Conservation (phyloP, 352 stramenopile genomes). For the Phytophthora boehmeriae region DNA sequence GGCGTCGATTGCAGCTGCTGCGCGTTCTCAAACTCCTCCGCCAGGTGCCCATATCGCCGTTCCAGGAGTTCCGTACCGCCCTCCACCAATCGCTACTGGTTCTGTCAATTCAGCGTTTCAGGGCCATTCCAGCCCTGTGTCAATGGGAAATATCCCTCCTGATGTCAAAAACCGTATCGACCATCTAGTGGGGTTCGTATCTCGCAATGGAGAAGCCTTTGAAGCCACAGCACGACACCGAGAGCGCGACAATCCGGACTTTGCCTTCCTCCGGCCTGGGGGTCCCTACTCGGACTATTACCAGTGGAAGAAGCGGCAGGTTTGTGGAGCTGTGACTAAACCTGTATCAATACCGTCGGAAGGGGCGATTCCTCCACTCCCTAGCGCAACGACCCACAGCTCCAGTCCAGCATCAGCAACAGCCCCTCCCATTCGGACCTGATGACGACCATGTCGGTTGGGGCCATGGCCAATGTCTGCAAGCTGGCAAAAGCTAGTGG, state of each 20-base stretch:
- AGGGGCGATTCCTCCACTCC: not conserved
- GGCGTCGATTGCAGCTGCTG: constrained; percentile 46
- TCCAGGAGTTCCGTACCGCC: constrained; percentile 14
- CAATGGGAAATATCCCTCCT: constrained; percentile 28
- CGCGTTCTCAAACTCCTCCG: constrained; percentile 17
- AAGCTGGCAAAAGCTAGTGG: constrained; percentile 41
- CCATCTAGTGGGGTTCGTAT: constrained; percentile 62
- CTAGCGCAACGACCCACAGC: constrained; percentile 4
- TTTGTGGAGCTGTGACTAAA: constrained; percentile 7
- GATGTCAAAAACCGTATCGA: constrained; percentile 60
- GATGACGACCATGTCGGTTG: constrained; percentile 38
- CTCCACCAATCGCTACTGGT: constrained; percentile 11
- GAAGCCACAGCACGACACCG: constrained; percentile 49
- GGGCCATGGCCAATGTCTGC: constrained; percentile 64
- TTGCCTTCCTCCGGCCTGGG: constrained; percentile 51
- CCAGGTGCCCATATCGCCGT: constrained; percentile 14
- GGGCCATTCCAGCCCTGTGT: constrained; percentile 1
- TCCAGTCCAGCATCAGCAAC: not conserved
- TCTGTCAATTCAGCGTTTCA: constrained; percentile 9
- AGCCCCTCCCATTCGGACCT: constrained; percentile 7
- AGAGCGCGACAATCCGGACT: constrained; percentile 60
- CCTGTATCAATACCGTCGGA: not conserved
- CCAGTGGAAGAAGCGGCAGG: constrained; percentile 52
- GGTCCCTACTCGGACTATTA: constrained; percentile 61
- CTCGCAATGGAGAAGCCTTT: constrained; percentile 59